These are phyloP conservation scores for Aspergillus sergii DNA, from an alignment of 2,329 filamentous ascomycete genomes.

Conservation along the genomic window DNA sequence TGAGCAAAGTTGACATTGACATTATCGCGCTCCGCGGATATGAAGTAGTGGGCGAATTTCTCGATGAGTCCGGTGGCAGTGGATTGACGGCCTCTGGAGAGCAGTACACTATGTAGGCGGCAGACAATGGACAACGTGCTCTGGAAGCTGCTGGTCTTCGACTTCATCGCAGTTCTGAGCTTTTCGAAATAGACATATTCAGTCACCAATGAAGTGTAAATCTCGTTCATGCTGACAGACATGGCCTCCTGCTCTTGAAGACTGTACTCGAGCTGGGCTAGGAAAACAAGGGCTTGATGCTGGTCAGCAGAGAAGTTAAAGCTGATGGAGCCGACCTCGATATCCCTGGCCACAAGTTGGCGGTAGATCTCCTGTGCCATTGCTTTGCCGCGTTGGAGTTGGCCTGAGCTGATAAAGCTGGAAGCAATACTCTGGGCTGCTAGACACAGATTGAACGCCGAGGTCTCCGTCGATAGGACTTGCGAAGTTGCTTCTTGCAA, in stretches of 20 bases:
- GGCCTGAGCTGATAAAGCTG: constrained; percentile 39
- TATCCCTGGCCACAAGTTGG: constrained; percentile 43
- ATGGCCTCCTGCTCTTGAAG: constrained; percentile 24
- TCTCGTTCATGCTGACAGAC: constrained; percentile 43
- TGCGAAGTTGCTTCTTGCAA: constrained; percentile 38
- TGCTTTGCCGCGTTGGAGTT: constrained; percentile 35
- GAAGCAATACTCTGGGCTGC: constrained; percentile 41
- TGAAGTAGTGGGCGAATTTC: constrained; percentile 37
- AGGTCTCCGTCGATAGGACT: constrained; percentile 37
- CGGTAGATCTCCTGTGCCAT: constrained; percentile 42
- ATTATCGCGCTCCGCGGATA: constrained; percentile 31
- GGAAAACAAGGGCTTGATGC: constrained; percentile 42
- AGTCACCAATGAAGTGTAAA: constrained; percentile 48
- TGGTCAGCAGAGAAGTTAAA: constrained; percentile 36
- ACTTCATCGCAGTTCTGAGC: constrained; percentile 39
- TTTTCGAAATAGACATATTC: constrained; percentile 46
- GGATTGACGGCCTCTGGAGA: constrained; percentile 25
- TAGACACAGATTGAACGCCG: constrained; percentile 31
- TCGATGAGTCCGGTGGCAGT: constrained; percentile 30
- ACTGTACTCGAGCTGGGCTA: constrained; percentile 50
- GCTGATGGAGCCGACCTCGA: constrained; percentile 30
- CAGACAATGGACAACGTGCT: constrained; percentile 37
- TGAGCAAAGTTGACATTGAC: constrained; percentile 23
- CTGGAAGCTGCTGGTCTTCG: constrained; percentile 42
- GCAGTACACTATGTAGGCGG: constrained; percentile 38